Evolutionary conservation across 805 yeast species (phyloP), one percentile per base, ranked within the genome.

Genomic region (Tetrapisispora phaffii): DNA sequence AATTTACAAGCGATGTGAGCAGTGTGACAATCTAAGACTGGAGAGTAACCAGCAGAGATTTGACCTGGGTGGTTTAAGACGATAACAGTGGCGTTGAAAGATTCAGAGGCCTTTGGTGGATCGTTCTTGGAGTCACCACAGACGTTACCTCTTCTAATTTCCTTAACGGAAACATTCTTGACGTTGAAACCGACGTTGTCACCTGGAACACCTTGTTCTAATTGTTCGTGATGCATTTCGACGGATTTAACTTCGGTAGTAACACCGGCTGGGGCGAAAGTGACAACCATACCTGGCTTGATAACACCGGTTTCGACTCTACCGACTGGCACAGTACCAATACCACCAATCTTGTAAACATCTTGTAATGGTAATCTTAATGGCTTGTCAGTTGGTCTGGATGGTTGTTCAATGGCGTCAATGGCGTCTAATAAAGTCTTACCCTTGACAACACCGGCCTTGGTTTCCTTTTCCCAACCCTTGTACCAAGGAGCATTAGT

Each of bases 1-100:
- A 85, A 82, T 73, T 77, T 81, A 74, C 93, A 86, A 64, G 94
- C 90, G 74, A 84, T 84, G 77, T 85, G 95, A 64, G 90, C 88
- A 61, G 93, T 85, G 83, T 50, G 86, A 70, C 94, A 82, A 73
- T 85, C 93, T 66, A 85, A 76, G 57, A 85, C 93, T 73, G 94
- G 93, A 65, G 88, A 74, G 84, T 85, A 85, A 66, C 95, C 95
- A 60, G 89, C 80, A 64, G 89, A 74, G 70, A 85, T 77, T 73
- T 85, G 93, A 79, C 94, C 90, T 56, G 93, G 89, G 75, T 84
- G 89, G 84, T 84, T 84, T 75, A 85, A 79, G 74, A 85, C 78
- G 63, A 85, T 82, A 56, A 85, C 85, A 72, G 85, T 88, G 65
- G 90, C 85, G 69, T 76, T 75, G 87, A 85, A 84, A 66, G 87